Evolutionary conservation across 176 grass and related monocot genomes (phyloP).

Genomic region (Leersia perrieri): DNA sequence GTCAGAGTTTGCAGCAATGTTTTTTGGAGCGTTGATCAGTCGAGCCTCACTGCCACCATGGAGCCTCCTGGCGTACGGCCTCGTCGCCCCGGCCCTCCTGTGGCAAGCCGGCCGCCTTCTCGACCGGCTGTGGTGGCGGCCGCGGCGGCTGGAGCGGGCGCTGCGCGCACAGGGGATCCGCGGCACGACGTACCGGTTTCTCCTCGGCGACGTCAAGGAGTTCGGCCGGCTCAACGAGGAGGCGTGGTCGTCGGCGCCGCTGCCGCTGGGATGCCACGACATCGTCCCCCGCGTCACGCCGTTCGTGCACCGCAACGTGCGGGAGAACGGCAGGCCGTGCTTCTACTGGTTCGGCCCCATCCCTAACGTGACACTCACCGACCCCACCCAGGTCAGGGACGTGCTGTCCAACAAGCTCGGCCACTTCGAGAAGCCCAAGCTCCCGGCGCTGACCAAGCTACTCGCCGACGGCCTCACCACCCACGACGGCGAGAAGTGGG

Average conservation of each 20-base stretch:
- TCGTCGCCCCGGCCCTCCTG: conserved; percentile 21
- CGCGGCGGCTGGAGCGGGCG: conserved; percentile 39
- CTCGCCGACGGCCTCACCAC: conserved; percentile 6
- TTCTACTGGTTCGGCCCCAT: conserved; percentile 60
- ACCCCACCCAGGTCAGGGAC: conserved; percentile 37
- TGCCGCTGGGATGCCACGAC: conserved; percentile 47
- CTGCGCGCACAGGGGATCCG: conserved; percentile 49
- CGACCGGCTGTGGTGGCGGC: conserved; percentile 42
- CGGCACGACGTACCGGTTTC: conserved; percentile 47
- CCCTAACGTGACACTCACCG: conserved; percentile 40
- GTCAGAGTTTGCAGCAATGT: conserved; percentile 1
- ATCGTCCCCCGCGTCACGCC: conserved; percentile 34
- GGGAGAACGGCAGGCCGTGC: conserved; percentile 43
- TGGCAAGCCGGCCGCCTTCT: conserved; percentile 43
- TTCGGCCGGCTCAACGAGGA: conserved; percentile 29
- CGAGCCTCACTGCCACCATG: conserved; percentile 21
- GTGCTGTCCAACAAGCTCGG: conserved; percentile 53
- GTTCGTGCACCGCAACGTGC: conserved; percentile 33
- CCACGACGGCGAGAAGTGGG: conserved; percentile 64
- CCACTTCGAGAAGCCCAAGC: conserved; percentile 33
- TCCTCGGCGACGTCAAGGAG: conserved; percentile 48
- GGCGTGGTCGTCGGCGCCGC: conserved; percentile 39
- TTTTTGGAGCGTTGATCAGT: not conserved
- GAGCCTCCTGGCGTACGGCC: conserved; percentile 22
- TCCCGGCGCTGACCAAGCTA: conserved; percentile 11